Evolutionary conservation across 805 yeast genomes (phyloP), one percentile per base, ranked within the genome.

Genomic region (Barnettozyma sucrosica): DNA sequence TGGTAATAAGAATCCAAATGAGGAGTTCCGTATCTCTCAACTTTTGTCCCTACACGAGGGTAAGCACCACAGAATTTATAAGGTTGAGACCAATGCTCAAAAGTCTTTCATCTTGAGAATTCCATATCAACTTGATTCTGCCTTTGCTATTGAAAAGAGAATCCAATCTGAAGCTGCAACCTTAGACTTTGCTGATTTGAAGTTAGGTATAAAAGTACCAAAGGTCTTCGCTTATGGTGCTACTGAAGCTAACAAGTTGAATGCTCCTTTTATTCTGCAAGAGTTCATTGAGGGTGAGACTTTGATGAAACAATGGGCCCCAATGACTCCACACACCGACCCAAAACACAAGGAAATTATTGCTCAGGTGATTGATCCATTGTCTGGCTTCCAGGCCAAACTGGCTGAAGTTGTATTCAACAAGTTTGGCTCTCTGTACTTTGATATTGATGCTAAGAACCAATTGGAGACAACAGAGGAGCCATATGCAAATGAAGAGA

Each of bases 151-250:
- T 48, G 74, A 79, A 41, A 74, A 83, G 51, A 82, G 87, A 56
- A 72, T 92, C 59, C 81, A 85, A 63, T 80, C 89, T 63, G 99
- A 92, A 66, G 97, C 83, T 46, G 99, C 99, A 19, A 92, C 98
- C 1, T 71, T 87, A 73, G 98, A 92, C 66, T 93, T 86, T 65
- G 73, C 83, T 47, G 65, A 72, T 32, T 66, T 76, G 53, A 87
- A 88, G 61, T 67, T 86, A 46, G 80, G 80, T 1, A 65, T 85
- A 43, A 74, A 76, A 21, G 86, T 86, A 39, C 97, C 97, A 37
- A 80, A 77, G 56, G 85, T 87, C 11, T 68, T 80, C 47, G 72
- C 78, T 61, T 85, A 80, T 59, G 88, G 89, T 49, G 71, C 78
- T 25, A 75, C 77, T 40, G 66, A 71, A 20, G 66, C 76, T 41